phyloP scores from a whole-genome alignment of 805 yeast species.

The Yarrowia sp. region DNA sequence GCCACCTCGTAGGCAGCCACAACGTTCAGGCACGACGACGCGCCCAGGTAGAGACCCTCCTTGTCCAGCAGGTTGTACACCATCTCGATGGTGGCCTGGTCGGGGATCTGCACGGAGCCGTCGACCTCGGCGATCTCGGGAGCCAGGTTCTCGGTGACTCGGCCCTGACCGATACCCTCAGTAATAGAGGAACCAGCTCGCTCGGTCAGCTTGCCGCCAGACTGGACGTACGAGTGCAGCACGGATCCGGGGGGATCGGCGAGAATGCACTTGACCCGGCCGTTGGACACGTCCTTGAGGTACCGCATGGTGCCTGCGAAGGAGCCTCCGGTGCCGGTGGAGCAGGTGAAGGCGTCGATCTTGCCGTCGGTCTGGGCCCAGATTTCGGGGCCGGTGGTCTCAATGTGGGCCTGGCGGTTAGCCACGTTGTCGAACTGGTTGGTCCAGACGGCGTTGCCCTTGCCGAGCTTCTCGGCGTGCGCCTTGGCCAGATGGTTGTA shows the following conservation, averaged over 20 bases:
- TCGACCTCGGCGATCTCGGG: constrained; percentile 73
- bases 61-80: constrained; percentile 77
- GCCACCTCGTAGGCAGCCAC: constrained; percentile 85
- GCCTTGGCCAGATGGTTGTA: constrained; percentile 84
- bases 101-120: constrained; percentile 76
- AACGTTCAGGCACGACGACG: constrained; percentile 86
- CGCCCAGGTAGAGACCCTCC: constrained; percentile 88
- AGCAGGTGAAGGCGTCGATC: constrained; percentile 82
- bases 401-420: constrained; percentile 83
- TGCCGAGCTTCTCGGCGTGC: constrained; percentile 67
- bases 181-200: constrained; percentile 85
- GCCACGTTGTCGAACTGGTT: constrained; percentile 88
- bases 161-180: constrained; percentile 95
- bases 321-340: constrained; percentile 93
- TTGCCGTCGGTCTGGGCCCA: constrained; percentile 79
- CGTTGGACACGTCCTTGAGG: constrained; percentile 65
- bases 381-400: constrained; percentile 90
- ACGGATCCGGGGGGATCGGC: constrained; percentile 97
- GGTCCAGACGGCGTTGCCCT: constrained; percentile 80
- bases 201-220: constrained; percentile 64
- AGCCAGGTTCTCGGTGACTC: constrained; percentile 78
- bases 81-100: constrained; percentile 79
- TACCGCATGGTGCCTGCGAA: constrained; percentile 82
- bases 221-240: constrained; percentile 70
- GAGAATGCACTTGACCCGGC: constrained; percentile 59